Evolutionary conservation across 805 yeast species (phyloP).

Genomic region (Ogataea glucozyma): DNA sequence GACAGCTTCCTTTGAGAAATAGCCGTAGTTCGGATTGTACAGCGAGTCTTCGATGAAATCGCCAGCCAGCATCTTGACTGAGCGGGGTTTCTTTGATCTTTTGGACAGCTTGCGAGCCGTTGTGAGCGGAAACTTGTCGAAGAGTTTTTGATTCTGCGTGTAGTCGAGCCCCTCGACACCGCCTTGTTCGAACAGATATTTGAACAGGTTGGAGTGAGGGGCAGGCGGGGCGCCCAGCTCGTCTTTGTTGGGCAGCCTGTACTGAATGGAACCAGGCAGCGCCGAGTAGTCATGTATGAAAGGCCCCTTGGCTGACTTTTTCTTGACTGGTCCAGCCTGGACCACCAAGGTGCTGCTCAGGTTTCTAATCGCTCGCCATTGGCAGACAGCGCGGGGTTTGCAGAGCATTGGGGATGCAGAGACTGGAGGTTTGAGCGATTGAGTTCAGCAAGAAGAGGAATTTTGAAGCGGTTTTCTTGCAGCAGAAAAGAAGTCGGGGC

Average conservation of each 20-base stretch:
- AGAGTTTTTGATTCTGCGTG: conserved; percentile 35
- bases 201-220: conserved; percentile 27
- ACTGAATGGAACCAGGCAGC: conserved; percentile 33
- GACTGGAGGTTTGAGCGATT: too few relatives aligned
- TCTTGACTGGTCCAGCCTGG: conserved; percentile 2
- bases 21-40: conserved; percentile 81
- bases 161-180: conserved; percentile 38
- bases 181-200: conserved; percentile 34
- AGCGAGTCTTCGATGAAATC: conserved; percentile 85
- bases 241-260: conserved; percentile 29
- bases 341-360: background rate
- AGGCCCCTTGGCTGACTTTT: conserved; percentile 12
- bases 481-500: too few relatives aligned
- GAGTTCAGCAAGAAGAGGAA: too few relatives aligned
- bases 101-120: conserved; percentile 38
- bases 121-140: conserved; percentile 46
- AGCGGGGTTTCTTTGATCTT: conserved; percentile 51
- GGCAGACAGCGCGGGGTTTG: too few relatives aligned
- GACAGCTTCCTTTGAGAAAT: conserved; percentile 75
- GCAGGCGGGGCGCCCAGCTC: conserved; percentile 22
- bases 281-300: conserved; percentile 39
- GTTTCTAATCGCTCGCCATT: background rate
- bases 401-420: too few relatives aligned
- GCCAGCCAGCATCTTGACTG: conserved; percentile 67
- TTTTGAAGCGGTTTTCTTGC: too few relatives aligned